A percentile compares a stretch with the other conserved stretches of the same genome.
Conservation (phyloP, 1,139 yeast species). For the Debaryomyces udenii region DNA sequence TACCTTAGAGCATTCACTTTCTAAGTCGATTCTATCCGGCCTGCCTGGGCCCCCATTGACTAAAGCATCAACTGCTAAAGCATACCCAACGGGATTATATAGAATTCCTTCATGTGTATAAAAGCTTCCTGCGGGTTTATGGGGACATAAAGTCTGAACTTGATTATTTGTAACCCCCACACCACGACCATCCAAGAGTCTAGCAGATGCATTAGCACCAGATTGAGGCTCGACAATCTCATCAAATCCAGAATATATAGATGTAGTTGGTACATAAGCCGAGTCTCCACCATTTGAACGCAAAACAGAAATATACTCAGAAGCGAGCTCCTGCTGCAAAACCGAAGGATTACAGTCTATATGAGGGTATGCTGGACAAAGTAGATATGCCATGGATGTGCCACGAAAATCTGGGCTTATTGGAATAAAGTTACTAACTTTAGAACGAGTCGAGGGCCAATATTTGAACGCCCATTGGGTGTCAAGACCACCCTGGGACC, state of each 20-base stretch:
- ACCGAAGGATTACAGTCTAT: constrained; percentile 8
- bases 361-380: constrained; percentile 2
- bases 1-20: constrained; percentile 3
- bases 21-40: constrained; percentile 7
- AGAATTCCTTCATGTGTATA: constrained; percentile 8
- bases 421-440: constrained; percentile 9
- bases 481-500: constrained; percentile 11
- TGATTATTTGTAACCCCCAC: constrained; percentile 8
- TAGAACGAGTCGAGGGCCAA: constrained; percentile 9
- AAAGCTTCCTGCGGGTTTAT: constrained; percentile 6
- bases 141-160: constrained; percentile 4
- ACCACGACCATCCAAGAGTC: constrained; percentile 1
- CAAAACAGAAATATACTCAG: constrained; percentile 1
- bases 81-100: constrained; percentile 8
- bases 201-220: constrained; percentile 7
- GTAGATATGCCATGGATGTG: neutral
- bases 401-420: constrained; percentile 10
- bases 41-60: constrained; percentile 5
- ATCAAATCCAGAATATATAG: constrained; percentile 9
- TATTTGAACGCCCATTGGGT: constrained; percentile 10
- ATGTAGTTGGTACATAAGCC: constrained; percentile 9
- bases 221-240: constrained; percentile 7
- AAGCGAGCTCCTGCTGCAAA: constrained; percentile 4
- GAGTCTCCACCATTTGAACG: constrained; percentile 6
- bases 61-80: constrained; percentile 7